Evolutionary conservation across 2,329 filamentous ascomycete genomes (phyloP).

Genomic region (Sporothrix phasma): DNA sequence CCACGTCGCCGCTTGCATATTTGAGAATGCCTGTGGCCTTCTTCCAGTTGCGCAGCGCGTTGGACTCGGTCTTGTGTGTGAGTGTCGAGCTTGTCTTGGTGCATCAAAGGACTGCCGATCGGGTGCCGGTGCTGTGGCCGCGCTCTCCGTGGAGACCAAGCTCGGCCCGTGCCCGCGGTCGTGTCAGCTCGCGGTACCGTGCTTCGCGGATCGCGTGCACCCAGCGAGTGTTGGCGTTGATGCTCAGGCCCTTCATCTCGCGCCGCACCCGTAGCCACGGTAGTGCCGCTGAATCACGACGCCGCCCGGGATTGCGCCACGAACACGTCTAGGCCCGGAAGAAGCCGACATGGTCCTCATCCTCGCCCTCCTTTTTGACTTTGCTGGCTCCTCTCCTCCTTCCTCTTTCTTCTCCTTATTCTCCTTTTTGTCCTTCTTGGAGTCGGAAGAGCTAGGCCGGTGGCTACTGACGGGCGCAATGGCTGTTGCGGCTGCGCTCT

Average conservation of each 20-base stretch:
- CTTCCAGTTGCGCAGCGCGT: slow-evolving; percentile 63
- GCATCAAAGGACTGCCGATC: not conserved
- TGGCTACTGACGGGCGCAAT: not conserved
- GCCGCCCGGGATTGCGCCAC: slow-evolving; percentile 34
- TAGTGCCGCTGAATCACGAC: slow-evolving; percentile 60
- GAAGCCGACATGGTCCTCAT: not conserved
- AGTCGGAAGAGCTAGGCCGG: not conserved
- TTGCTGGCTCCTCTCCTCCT: not conserved
- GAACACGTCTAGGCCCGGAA: slow-evolving; percentile 18
- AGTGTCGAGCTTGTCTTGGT: not conserved
- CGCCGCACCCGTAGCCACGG: slow-evolving; percentile 64
- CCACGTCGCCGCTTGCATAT: slow-evolving; percentile 48
- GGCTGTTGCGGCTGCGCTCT: not conserved
- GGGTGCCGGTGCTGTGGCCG: not conserved
- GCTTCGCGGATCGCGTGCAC: slow-evolving; percentile 53
- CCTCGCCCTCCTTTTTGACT: not conserved
- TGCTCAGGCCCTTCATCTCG: slow-evolving; percentile 56
- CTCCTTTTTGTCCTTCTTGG: not conserved
- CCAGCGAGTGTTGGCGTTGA: slow-evolving; percentile 65
- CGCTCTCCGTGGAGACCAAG: not conserved
- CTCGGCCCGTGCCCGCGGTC: slow-evolving; percentile 31
- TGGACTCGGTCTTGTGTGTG: slow-evolving; percentile 19
- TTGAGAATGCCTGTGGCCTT: slow-evolving; percentile 61
- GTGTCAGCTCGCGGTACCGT: slow-evolving; percentile 42
- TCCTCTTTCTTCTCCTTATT: not conserved